These are phyloP conservation scores for Camellia sinensis DNA, from an alignment of 148 eudicot species.

Conservation along the genomic window DNA sequence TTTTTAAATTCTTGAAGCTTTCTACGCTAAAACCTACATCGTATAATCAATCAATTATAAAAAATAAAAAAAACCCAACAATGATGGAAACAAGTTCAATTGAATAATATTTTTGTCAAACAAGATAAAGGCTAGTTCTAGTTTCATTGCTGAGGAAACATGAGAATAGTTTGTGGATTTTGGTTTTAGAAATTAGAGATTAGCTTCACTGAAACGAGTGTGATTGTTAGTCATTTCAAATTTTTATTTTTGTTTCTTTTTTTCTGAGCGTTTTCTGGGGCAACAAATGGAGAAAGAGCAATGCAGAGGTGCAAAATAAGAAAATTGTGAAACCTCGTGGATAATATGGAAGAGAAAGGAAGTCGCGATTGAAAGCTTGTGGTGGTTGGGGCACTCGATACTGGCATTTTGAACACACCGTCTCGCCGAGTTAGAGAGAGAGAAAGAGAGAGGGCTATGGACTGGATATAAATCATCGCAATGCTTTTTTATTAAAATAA, in stretches of 20 bases:
- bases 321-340: conserved; percentile 21
- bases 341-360: conserved; percentile 15
- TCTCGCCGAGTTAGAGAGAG: neutral
- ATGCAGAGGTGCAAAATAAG: neutral
- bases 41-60: neutral
- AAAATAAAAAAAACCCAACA: neutral
- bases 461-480: neutral
- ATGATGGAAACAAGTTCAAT: neutral
- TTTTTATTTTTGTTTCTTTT: neutral
- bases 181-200: neutral
- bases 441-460: neutral
- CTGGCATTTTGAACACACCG: conserved; percentile 38
- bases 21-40: conserved; percentile 17
- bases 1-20: conserved; percentile 22
- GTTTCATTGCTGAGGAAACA: neutral
- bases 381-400: conserved; percentile 36
- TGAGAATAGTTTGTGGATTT: neutral
- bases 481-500: too few relatives aligned
- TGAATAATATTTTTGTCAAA: neutral
- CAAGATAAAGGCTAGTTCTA: neutral
- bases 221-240: too few relatives aligned
- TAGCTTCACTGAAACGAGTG: neutral
- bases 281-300: neutral
- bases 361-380: conserved; percentile 17
- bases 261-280: neutral